These are phyloP conservation scores for Cerioporus squamosus DNA, from an alignment of 1,284 basidiomycete species.

Conservation along the genomic window DNA sequence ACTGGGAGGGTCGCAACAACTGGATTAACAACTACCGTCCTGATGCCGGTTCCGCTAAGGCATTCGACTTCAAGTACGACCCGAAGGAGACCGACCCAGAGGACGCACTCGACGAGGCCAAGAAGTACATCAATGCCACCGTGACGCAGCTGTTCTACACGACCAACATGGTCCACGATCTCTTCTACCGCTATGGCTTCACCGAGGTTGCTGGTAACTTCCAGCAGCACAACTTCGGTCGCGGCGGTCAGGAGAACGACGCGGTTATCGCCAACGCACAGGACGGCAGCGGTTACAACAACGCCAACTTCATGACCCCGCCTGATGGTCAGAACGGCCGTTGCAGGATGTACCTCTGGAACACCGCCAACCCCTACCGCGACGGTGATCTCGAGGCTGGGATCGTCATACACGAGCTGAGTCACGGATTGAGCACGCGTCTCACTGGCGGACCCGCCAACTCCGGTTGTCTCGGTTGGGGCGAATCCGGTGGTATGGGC, in stretches of 20 bases:
- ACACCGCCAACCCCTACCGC: constrained; percentile 85
- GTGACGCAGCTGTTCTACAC: constrained; percentile 95
- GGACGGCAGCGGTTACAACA: constrained; percentile 92
- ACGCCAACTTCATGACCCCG: constrained; percentile 85
- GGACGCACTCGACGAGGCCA: constrained; percentile 65
- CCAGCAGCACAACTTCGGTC: constrained; percentile 95
- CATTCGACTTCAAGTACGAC: constrained; percentile 75
- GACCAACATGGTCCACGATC: constrained; percentile 80
- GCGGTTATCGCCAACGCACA: constrained; percentile 95
- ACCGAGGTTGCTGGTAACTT: constrained; percentile 94
- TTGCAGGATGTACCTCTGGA: constrained; percentile 98
- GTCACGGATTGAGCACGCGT: constrained; percentile 91
- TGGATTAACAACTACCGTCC: constrained; percentile 86
- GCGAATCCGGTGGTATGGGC: constrained; percentile 96
- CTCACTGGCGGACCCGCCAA: constrained; percentile 94
- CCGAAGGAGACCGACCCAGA: constrained; percentile 54
- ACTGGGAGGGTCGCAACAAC: constrained; percentile 82
- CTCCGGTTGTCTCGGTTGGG: constrained; percentile 93
- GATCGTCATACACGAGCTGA: constrained; percentile 90
- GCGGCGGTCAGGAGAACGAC: constrained; percentile 86
- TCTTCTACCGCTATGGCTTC: constrained; percentile 82
- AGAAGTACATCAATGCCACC: constrained; percentile 85
- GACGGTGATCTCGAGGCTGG: constrained; percentile 96
- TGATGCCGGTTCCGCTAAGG: constrained; percentile 54
- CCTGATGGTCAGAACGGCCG: constrained; percentile 79